A percentile compares a stretch with the other conserved stretches of the same genome.
Conservation (phyloP, 2,329 filamentous ascomycete genomes). For the Colletotrichum brevisporum region DNA sequence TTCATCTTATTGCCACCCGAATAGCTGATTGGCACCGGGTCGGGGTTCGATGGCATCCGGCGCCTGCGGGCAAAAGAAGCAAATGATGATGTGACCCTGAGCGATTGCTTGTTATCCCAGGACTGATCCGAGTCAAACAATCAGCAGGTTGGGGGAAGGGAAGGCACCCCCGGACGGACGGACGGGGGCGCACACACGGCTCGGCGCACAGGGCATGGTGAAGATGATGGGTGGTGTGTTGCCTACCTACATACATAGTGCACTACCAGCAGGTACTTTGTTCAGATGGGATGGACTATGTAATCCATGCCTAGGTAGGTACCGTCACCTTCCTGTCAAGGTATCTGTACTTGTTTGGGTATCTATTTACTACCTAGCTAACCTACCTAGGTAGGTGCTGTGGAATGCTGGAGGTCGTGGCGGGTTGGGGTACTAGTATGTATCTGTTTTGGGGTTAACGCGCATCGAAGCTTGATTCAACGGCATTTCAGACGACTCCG, state of each 20-base stretch:
- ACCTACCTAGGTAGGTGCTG: too few species aligned
- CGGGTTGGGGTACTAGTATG: neutral
- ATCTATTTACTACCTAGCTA: too few species aligned
- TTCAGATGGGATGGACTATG: too few species aligned
- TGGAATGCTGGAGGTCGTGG: neutral
- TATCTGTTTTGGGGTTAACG: conserved; percentile 10
- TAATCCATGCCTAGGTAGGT: too few species aligned
- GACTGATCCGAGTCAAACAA: conserved; percentile 2
- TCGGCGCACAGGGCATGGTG: conserved; percentile 19
- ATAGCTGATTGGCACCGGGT: neutral
- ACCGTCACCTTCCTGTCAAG: too few species aligned
- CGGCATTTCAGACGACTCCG: neutral
- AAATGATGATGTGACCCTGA: conserved; percentile 22
- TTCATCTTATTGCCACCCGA: conserved; percentile 17
- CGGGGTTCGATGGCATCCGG: conserved; percentile 3
- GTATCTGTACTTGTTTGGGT: too few species aligned
- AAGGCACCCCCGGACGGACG: neutral
- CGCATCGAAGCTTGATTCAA: conserved; percentile 10
- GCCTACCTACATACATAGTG: too few species aligned
- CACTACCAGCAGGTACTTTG: too few species aligned
- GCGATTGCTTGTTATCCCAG: conserved; percentile 16
- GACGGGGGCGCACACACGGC: neutral
- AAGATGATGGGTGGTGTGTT: too few species aligned
- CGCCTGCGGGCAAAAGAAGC: conserved; percentile 7
- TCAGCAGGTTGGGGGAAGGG: conserved; percentile 14